Conservation (phyloP, 148 eudicot species). For the Spergularia bocconei region DNA sequence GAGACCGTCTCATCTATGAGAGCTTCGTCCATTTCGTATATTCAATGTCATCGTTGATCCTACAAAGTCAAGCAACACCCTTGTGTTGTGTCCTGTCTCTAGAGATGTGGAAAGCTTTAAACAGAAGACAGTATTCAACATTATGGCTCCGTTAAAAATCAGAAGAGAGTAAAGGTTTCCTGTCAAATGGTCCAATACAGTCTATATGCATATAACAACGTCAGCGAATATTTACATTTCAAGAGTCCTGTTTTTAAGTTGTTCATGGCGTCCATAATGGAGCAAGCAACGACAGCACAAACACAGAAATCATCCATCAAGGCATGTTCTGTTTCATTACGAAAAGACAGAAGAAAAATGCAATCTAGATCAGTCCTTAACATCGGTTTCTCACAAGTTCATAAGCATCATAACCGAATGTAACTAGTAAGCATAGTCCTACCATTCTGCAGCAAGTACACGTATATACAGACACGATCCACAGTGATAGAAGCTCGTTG, state of each 20-base stretch:
- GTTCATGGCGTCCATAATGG: no score
- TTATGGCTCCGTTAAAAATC: neutral
- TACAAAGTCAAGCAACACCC: neutral
- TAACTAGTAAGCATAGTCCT: slow-evolving; percentile 2
- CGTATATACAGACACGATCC: slow-evolving; percentile 3
- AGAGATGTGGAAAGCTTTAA: neutral
- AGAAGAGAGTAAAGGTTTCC: neutral
- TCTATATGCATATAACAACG: neutral
- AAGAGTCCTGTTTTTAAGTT: no score
- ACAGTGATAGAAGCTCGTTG: neutral
- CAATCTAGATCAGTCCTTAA: neutral
- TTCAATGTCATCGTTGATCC: no score
- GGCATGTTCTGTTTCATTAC: neutral
- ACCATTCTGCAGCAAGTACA: neutral
- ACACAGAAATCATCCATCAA: neutral
- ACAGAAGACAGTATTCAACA: neutral
- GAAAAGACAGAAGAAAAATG: neutral
- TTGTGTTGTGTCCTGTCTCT: neutral
- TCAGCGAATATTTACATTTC: neutral
- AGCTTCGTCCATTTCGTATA: no score
- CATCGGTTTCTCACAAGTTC: slow-evolving; percentile 4
- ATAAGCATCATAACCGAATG: neutral
- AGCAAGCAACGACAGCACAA: neutral
- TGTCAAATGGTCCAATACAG: neutral
- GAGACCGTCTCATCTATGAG: no score